A percentile compares a stretch with the other conserved stretches of the same genome.
Evolutionary conservation across 345 rosid genomes (phyloP).

Genomic region (Toxicodendron radicans): DNA sequence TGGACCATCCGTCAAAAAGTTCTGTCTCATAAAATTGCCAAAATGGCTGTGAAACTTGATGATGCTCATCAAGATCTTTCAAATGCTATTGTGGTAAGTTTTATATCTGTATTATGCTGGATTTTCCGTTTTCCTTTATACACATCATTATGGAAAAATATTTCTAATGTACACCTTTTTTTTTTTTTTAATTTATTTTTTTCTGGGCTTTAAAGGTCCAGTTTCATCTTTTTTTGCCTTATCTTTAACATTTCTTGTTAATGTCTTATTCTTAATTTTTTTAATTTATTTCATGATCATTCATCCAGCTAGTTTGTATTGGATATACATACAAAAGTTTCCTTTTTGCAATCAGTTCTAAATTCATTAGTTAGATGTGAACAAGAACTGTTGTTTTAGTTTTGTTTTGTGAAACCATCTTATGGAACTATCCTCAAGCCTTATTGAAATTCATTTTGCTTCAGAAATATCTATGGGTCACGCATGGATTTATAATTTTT

Average conservation of each 20-base stretch:
- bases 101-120: not conserved
- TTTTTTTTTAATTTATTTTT: not conserved
- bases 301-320: not conserved
- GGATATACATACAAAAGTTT: not conserved
- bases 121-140: not conserved
- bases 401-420: not conserved
- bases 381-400: not conserved
- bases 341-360: not conserved
- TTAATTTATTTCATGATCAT: not conserved
- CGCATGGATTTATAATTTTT: not conserved
- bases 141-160: not conserved
- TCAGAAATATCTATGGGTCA: not conserved
- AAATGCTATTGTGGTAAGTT: conserved; percentile 93
- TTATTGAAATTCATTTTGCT: not conserved
- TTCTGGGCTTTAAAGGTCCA: not conserved
- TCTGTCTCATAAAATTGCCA: conserved; percentile 96
- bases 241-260: not conserved
- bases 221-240: not conserved
- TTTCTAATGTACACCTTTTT: not conserved
- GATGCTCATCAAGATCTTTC: conserved; percentile 98
- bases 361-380: not conserved
- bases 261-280: not conserved
- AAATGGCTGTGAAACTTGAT: conserved; percentile 96
- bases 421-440: not conserved
- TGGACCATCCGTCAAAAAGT: conserved; percentile 93